Conservation (phyloP, 148 eudicot species). For the Euryodendron excelsum region DNA sequence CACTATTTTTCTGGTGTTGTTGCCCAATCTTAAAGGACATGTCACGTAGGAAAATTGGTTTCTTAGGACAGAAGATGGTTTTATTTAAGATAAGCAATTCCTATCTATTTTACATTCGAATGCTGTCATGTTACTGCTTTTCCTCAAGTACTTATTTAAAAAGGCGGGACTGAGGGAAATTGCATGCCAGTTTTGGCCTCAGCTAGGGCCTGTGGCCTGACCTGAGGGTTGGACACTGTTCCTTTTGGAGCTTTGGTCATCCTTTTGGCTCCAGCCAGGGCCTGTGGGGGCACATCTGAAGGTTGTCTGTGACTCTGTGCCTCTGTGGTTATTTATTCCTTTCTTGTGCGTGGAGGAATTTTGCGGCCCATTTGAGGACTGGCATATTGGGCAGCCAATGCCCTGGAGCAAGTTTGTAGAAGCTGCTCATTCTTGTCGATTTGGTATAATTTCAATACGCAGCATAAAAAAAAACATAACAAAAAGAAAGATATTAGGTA, state of each 20-base stretch:
- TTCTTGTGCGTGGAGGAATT: background rate
- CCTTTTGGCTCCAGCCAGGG: background rate
- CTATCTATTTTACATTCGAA: too few relatives aligned
- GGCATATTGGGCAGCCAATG: background rate
- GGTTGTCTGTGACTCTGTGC: too few relatives aligned
- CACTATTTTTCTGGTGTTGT: too few relatives aligned
- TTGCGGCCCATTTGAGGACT: background rate
- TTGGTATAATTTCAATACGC: background rate
- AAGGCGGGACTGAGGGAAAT: background rate
- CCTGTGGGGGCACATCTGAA: background rate
- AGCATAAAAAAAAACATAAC: background rate
- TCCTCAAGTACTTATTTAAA: background rate
- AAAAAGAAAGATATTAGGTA: background rate
- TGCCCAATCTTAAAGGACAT: too few relatives aligned
- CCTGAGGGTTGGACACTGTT: background rate
- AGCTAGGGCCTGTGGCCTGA: background rate
- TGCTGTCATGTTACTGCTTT: background rate
- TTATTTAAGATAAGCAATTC: too few relatives aligned
- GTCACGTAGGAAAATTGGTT: background rate
- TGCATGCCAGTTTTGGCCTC: background rate
- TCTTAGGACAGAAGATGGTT: too few relatives aligned
- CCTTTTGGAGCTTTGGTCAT: background rate
- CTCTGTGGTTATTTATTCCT: background rate
- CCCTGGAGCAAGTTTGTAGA: background rate
- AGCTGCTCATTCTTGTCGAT: background rate